A percentile compares a stretch with the other conserved stretches of the same genome.
Conservation (phyloP, 148 eudicot genomes). For the Amaranthus hypochondriacus region DNA sequence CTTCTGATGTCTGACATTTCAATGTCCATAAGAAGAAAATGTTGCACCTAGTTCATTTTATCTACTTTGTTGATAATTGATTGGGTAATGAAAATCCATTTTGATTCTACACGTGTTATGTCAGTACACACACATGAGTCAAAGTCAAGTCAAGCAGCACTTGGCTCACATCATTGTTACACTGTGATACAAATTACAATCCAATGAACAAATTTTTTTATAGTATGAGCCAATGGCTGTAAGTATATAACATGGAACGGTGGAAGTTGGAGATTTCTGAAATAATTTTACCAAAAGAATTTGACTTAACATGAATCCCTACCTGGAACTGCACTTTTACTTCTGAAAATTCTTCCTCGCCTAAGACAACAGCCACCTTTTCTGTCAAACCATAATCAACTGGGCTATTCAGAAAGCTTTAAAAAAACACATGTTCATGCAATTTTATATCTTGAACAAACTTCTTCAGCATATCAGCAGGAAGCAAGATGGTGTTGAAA, state of each 20-base stretch:
- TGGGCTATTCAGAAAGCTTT: background rate
- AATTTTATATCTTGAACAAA: background rate
- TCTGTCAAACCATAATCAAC: constrained; percentile 16
- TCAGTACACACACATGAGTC: no score
- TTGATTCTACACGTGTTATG: no score
- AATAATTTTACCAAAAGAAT: background rate
- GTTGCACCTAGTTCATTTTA: no score
- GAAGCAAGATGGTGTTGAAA: no score
- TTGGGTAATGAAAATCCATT: no score
- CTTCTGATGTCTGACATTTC: no score
- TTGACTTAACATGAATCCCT: constrained; percentile 2
- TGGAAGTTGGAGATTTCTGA: background rate
- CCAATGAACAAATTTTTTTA: background rate
- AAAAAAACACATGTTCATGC: background rate
- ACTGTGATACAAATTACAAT: no score
- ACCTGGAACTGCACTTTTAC: constrained; percentile 90
- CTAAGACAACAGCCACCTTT: constrained; percentile 24
- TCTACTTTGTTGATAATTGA: no score
- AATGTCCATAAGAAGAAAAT: no score
- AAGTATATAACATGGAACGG: background rate
- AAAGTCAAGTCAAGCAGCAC: no score
- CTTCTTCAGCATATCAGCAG: no score
- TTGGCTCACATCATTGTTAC: no score
- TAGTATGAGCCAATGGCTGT: background rate
- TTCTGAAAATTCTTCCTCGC: constrained; percentile 80